Percentiles rank a stretch among this genome's conserved stretches.
phyloP scores from a whole-genome alignment of 345 rosid genomes.

The Populus davidiana region DNA sequence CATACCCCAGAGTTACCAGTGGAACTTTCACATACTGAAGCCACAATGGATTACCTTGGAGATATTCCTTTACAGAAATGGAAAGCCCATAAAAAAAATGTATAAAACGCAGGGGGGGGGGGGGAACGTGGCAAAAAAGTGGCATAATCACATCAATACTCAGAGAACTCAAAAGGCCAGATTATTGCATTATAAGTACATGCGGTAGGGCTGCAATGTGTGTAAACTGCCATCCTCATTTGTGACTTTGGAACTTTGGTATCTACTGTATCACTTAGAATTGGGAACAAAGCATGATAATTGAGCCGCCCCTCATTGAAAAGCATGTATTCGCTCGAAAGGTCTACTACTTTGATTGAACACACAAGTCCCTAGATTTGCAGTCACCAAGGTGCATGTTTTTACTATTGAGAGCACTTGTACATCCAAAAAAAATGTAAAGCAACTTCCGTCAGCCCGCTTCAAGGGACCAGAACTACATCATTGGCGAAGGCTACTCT shows the following conservation, averaged over 20 bases:
- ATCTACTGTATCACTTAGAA: not conserved
- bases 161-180: not conserved
- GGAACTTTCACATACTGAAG: constrained; percentile 83
- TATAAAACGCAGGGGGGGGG: not conserved
- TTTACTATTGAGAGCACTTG: not conserved
- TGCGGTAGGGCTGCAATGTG: not conserved
- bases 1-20: constrained; percentile 73
- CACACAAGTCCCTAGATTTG: not conserved
- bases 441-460: not conserved
- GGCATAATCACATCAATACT: not conserved
- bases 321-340: not conserved
- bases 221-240: not conserved
- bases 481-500: not conserved
- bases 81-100: not conserved
- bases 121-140: too few species aligned
- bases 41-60: constrained; percentile 96
- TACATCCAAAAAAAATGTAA: not conserved
- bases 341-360: not conserved
- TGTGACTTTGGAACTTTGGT: not conserved
- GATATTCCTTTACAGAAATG: constrained; percentile 64
- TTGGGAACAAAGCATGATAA: not conserved
- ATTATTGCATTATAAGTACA: not conserved
- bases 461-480: not conserved
- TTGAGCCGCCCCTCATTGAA: not conserved
- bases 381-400: not conserved